Evolutionary conservation across 2,329 filamentous ascomycete species (phyloP), one percentile per base, ranked within the genome.

Genomic region (Aspergillus fructus): DNA sequence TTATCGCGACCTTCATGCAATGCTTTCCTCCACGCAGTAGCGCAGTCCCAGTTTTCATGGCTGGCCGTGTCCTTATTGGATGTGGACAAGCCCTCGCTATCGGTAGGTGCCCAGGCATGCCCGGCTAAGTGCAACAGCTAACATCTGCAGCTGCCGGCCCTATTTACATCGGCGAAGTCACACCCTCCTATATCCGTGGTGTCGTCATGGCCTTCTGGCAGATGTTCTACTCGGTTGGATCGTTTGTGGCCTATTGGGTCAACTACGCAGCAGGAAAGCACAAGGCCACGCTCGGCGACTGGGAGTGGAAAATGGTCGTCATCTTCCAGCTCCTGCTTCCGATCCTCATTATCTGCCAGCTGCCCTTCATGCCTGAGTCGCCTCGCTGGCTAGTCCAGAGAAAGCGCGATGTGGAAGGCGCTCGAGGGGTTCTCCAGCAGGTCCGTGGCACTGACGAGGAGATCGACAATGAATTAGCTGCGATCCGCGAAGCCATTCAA

Each of bases 231-330:
- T 83, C 78, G 2, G 86, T 88, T 21, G 86, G 85, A 3, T 83
- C 80, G 13, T 88, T 87, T 72, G 83, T 88, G 62, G 85, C 84
- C 49, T 86, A 84, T 75, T 82, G 79, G 86, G 84, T 89, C 67
- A 85, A 85, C 70, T 89, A 82, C 63, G 86, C 81, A 15, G 84
- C 84, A 68, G 79, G 79, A 33, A 78, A 84, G 66, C 75, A 88
- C 71, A 75, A 77, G 40, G 64, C 74, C 41, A 75, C 64, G 42
- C 81, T 89, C 4, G 87, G 87, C 33, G 78, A 90, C 64, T 89
- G 87, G 87, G 86, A 89, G 71, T 90, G 87, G 87, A 84, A 82
- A 64, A 83, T 89, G 77, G 85, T 90, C 13, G 83, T 89, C 61
- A 85, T 90, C 61, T 89, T 90, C 78, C 87, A 90, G 73, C 78